Percentiles rank a stretch among this genome's conserved stretches.
phyloP scores from a whole-genome alignment of 179 eudicot genomes.

The Silene noctiflora region DNA sequence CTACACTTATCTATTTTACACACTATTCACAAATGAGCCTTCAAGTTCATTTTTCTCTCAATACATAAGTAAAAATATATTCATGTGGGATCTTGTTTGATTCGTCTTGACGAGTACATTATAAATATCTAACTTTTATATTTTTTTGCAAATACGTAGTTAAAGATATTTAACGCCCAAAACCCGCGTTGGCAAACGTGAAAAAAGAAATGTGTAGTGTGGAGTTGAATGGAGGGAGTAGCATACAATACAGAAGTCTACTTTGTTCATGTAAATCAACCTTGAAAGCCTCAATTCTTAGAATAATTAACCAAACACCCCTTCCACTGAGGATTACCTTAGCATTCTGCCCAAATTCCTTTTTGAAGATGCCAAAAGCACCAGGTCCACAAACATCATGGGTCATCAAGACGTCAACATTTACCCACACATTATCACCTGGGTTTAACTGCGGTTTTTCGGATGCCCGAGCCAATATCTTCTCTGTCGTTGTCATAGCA shows the following conservation, averaged over 20 bases:
- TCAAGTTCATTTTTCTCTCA: too few relatives aligned
- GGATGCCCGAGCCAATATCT: not conserved
- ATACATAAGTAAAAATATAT: too few relatives aligned
- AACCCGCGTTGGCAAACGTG: too few relatives aligned
- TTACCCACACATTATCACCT: not conserved
- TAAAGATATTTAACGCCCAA: too few relatives aligned
- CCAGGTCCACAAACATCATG: conserved; percentile 99
- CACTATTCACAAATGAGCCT: too few relatives aligned
- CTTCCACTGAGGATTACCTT: conserved; percentile 47
- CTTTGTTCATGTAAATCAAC: not conserved
- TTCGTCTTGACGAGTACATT: too few relatives aligned
- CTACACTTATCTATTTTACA: too few relatives aligned
- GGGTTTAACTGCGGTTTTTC: not conserved
- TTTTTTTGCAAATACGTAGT: too few relatives aligned
- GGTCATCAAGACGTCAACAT: conserved; percentile 76
- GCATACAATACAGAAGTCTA: not conserved
- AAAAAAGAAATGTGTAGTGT: too few relatives aligned
- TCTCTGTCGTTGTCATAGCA: not conserved
- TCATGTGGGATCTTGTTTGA: too few relatives aligned
- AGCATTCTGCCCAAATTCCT: conserved; percentile 84
- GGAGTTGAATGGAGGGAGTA: too few relatives aligned
- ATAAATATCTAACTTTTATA: too few relatives aligned
- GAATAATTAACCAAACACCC: not conserved
- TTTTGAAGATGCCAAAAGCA: conserved; percentile 79
- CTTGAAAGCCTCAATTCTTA: not conserved